phyloP scores from a whole-genome alignment of 2,329 filamentous ascomycete genomes.

The Ophiognomonia clavigignenti-juglandacearum region DNA sequence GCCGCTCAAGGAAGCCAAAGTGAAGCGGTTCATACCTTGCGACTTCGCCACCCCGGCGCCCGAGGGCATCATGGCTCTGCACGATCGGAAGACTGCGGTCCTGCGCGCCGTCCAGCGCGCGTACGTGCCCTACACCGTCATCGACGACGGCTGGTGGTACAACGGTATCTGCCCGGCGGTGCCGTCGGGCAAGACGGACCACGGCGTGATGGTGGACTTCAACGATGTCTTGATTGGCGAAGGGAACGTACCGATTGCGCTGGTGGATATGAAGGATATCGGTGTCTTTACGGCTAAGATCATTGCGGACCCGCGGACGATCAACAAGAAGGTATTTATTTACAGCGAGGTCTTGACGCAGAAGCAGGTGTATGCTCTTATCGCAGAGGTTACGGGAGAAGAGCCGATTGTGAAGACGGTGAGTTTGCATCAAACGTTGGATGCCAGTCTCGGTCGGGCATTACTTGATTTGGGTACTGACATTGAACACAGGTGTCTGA shows the following conservation, averaged over 20 bases:
- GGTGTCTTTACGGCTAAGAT: conserved; percentile 47
- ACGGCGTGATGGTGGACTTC: conserved; percentile 30
- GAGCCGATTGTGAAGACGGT: conserved; percentile 18
- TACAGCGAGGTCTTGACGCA: conserved; percentile 41
- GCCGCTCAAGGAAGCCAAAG: conserved; percentile 42
- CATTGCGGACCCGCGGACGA: conserved; percentile 44
- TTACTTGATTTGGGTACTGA: too few relatives aligned
- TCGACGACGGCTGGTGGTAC: conserved; percentile 57
- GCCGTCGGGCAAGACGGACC: conserved; percentile 33
- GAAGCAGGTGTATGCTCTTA: conserved; percentile 39
- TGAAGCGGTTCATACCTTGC: conserved; percentile 42
- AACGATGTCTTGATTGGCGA: conserved; percentile 36
- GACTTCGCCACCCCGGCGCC: conserved; percentile 12
- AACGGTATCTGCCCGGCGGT: conserved; percentile 32
- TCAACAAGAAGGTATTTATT: conserved; percentile 47
- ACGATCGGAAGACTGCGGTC: conserved; percentile 29
- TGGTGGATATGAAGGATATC: conserved; percentile 49
- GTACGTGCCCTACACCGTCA: conserved; percentile 48
- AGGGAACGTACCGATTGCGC: conserved; percentile 36
- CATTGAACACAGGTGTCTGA: too few relatives aligned
- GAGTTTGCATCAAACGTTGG: too few relatives aligned
- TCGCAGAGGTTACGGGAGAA: conserved; percentile 46
- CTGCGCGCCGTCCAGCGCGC: not conserved
- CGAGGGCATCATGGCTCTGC: conserved; percentile 11
- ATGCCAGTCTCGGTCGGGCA: too few relatives aligned